phyloP scores from a whole-genome alignment of 1,284 basidiomycete species.

The Trametes sp. region DNA sequence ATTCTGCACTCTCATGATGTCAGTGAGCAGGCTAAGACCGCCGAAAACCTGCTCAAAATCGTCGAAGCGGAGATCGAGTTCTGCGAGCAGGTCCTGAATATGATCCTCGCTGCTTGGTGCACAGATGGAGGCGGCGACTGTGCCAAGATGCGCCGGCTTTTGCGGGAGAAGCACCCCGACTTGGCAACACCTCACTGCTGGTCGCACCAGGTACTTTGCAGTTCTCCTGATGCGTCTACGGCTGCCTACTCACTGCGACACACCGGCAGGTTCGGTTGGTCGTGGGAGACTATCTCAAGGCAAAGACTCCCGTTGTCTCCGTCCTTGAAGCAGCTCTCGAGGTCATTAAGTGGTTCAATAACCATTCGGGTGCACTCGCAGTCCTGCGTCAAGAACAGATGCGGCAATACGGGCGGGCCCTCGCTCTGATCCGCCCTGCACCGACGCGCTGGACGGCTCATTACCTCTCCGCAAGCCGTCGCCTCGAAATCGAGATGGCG shows the following conservation, averaged over 20 bases:
- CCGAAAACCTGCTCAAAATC: not conserved
- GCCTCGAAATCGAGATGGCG: slow-evolving; percentile 20
- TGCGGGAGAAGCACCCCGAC: slow-evolving; percentile 29
- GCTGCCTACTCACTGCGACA: not conserved
- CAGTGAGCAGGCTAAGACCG: not conserved
- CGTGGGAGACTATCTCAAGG: slow-evolving; percentile 41
- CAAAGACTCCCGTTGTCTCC: slow-evolving; percentile 17
- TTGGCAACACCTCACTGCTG: slow-evolving; percentile 43
- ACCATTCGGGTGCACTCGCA: slow-evolving; percentile 41
- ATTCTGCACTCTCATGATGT: not conserved
- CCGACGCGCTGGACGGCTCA: slow-evolving; percentile 29
- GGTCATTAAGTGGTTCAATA: slow-evolving; percentile 46
- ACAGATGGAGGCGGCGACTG: not conserved
- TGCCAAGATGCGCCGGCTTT: slow-evolving; percentile 33
- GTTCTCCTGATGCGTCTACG: slow-evolving; percentile 10
- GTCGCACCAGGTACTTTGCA: slow-evolving; percentile 41
- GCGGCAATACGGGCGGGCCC: not conserved
- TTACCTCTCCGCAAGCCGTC: slow-evolving; percentile 16
- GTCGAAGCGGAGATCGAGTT: not conserved
- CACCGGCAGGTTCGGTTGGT: slow-evolving; percentile 37
- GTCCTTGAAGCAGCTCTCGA: slow-evolving; percentile 35
- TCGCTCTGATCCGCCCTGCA: slow-evolving; percentile 24
- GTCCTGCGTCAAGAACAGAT: slow-evolving; percentile 36
- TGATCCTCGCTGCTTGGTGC: not conserved
- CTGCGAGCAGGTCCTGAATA: not conserved